Evolutionary conservation across 805 yeast species (phyloP), one percentile per base, ranked within the genome.

Genomic region (Millerozyma acaciae): DNA sequence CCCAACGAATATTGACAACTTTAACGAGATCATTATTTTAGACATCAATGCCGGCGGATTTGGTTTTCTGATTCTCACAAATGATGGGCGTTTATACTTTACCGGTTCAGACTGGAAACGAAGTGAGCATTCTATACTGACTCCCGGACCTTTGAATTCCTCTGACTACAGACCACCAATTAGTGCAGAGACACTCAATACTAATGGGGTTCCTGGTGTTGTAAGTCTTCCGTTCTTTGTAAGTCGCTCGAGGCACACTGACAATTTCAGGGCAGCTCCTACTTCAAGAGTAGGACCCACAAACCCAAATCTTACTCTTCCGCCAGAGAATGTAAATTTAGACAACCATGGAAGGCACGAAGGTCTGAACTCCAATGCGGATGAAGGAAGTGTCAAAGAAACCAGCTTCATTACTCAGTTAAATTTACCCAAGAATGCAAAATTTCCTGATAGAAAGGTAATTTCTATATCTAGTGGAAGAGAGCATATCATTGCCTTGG

Each of bases 21-120:
- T 76, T 27, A 53, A 60, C 4, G 48, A 57, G 3, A 41, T 50
- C 16, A 42, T 57, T 3, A 50, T 73, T 2, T 48, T 68, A 1
- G 80, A 75, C 42, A 59, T 81, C 1, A 62, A 73, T 16, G 77
- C 79, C 6, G 83, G 83, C 19, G 90, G 90, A 2, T 81, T 68
- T 47, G 70, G 79, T 4, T 76, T 79, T 39, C 76, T 77, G 32
- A 58, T 82, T 2, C 56, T 82, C 21, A 71, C 82, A 0, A 63
- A 65, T 18, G 53, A 65, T 1, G 88, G 89, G 1, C 59, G 69
- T 4, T 48, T 83, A 5, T 80, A 65, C 51, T 65, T 65, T 20
- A 73, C 82, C 4, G 86, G 83, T 0, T 33, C 44, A 7, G 37
- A 40, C 26, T 58, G 62, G 55, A 47, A 46, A 29, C 34, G 38